Evolutionary conservation across 176 grass and related monocot species (phyloP).

Genomic region (Hyparrhenia diplandra): DNA sequence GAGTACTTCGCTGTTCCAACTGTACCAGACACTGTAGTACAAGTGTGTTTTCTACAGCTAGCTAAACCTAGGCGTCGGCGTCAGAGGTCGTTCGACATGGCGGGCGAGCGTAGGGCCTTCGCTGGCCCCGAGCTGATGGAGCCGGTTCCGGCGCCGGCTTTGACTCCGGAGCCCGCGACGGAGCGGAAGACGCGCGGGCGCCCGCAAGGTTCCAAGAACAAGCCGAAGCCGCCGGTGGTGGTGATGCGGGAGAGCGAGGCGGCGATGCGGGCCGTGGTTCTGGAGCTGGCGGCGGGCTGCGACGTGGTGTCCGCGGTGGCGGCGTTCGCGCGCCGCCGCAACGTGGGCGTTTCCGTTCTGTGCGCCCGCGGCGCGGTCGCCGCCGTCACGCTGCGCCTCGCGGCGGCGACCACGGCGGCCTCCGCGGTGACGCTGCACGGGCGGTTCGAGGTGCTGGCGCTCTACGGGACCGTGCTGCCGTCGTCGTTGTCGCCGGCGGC

Average conservation of each 20-base stretch:
- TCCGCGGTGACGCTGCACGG: constrained; percentile 50
- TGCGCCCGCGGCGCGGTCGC: constrained; percentile 55
- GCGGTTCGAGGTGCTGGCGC: constrained; percentile 65
- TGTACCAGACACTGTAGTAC: no score
- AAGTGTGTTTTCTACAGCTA: no score
- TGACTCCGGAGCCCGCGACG: neutral
- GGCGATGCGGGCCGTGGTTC: constrained; percentile 61
- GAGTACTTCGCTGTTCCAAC: no score
- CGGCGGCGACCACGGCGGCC: neutral
- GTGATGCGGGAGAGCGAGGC: constrained; percentile 59
- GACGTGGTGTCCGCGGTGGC: constrained; percentile 49
- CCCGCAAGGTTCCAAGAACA: constrained; percentile 84
- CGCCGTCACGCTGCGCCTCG: constrained; percentile 56
- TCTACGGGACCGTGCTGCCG: constrained; percentile 58
- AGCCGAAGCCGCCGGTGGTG: constrained; percentile 67
- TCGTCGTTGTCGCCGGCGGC: neutral
- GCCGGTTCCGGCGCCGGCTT: neutral
- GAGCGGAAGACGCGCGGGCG: constrained; percentile 56
- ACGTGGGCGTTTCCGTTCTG: constrained; percentile 65
- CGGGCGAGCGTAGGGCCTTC: neutral
- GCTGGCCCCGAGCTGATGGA: neutral
- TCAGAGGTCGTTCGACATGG: neutral
- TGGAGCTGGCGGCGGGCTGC: constrained; percentile 62
- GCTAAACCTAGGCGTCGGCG: neutral
- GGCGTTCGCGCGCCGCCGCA: constrained; percentile 53